These are phyloP conservation scores for Aristolochia californica DNA, from an alignment of 164 flowering plant species.

Conservation along the genomic window DNA sequence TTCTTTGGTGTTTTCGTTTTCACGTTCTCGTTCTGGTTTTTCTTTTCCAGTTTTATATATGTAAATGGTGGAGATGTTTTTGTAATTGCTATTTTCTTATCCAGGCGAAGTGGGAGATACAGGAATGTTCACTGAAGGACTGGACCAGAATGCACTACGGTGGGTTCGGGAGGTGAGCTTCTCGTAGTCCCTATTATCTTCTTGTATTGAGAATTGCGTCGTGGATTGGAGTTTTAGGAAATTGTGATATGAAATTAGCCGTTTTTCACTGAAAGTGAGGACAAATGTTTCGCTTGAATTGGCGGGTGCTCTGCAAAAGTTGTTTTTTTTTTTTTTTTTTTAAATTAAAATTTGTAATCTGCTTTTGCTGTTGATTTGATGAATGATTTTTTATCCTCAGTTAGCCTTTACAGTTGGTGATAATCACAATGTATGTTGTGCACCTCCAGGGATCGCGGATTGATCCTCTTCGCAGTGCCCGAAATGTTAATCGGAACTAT, in stretches of 20 bases:
- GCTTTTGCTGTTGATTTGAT: too few species aligned
- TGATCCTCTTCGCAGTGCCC: conserved; percentile 21
- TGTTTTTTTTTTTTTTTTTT: too few species aligned
- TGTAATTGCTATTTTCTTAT: background rate
- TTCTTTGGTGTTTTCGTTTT: background rate
- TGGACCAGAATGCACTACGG: conserved; percentile 31
- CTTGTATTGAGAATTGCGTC: background rate
- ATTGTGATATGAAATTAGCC: background rate
- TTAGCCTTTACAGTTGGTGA: background rate
- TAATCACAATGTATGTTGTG: background rate
- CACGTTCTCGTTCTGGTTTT: background rate
- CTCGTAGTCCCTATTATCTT: conserved; percentile 16
- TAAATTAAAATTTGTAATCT: too few species aligned
- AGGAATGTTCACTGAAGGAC: conserved; percentile 42
- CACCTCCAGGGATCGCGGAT: conserved; percentile 20
- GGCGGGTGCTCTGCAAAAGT: background rate
- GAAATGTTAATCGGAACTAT: conserved; percentile 28
- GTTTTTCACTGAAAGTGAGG: background rate
- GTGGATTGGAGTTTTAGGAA: background rate
- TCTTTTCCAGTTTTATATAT: background rate
- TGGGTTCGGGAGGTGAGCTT: conserved; percentile 39
- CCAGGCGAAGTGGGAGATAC: conserved; percentile 7
- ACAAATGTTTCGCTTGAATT: background rate
- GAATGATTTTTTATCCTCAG: too few species aligned
- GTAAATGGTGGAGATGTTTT: conserved; percentile 1